These are phyloP conservation scores for Simmondsia chinensis DNA, from an alignment of 148 eudicot genomes.

Conservation along the genomic window DNA sequence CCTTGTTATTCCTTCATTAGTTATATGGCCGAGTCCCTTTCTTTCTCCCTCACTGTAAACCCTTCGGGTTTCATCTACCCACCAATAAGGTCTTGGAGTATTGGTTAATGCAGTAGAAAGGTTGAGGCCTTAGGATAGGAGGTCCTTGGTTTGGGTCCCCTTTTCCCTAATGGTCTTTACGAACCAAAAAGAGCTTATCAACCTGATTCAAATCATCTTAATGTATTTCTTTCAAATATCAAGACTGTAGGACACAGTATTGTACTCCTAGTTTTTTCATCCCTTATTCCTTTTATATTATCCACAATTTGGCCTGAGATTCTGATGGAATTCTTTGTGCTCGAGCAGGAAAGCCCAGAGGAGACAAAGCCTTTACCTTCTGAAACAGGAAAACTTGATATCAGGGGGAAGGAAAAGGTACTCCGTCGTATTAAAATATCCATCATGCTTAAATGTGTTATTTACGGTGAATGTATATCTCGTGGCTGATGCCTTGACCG, in stretches of 20 bases:
- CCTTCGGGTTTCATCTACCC: too few species aligned
- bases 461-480: neutral
- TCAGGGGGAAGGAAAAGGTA: constrained; percentile 26
- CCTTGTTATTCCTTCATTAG: too few species aligned
- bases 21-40: too few species aligned
- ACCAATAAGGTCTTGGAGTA: too few species aligned
- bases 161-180: too few species aligned
- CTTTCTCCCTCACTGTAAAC: too few species aligned
- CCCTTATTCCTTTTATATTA: neutral
- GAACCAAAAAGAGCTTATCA: too few species aligned
- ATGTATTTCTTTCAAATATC: neutral
- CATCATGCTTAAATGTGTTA: neutral
- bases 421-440: constrained; percentile 1
- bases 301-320: neutral
- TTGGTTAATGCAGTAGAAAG: too few species aligned
- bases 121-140: too few species aligned
- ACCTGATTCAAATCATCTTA: neutral
- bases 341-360: constrained; percentile 20
- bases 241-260: neutral
- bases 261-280: too few species aligned
- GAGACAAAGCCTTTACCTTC: constrained; percentile 14
- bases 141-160: too few species aligned
- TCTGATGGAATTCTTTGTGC: constrained; percentile 3
- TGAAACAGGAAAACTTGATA: constrained; percentile 16
- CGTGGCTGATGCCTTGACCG: neutral